Conservation (phyloP, 257 asterid species). For the Scutellaria minor region DNA sequence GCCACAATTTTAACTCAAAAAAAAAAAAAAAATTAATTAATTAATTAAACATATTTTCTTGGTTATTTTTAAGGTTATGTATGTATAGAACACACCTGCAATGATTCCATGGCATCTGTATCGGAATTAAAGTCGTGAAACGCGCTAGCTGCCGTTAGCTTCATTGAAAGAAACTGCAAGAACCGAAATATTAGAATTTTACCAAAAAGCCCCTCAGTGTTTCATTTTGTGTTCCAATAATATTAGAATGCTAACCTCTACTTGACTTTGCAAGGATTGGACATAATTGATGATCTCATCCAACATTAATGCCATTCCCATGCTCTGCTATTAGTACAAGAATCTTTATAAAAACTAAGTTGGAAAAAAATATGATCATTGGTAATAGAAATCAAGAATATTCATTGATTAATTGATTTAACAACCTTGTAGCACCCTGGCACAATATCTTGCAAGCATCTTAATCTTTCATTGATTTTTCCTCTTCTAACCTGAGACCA, state of each 20-base stretch:
- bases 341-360: no score
- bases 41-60: no score
- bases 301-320: slow-evolving; percentile 98
- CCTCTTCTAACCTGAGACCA: slow-evolving; percentile 80
- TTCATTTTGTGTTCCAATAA: neutral
- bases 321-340: slow-evolving; percentile 52
- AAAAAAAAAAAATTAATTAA: neutral
- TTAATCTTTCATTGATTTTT: slow-evolving; percentile 77
- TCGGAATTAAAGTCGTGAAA: slow-evolving; percentile 65
- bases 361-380: no score
- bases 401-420: neutral
- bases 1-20: neutral
- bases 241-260: slow-evolving; percentile 57
- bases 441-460: slow-evolving; percentile 87
- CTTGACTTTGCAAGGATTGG: slow-evolving; percentile 89
- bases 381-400: no score
- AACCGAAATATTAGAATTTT: neutral
- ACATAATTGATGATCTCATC: slow-evolving; percentile 91
- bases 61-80: no score
- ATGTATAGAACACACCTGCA: slow-evolving; percentile 49
- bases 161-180: slow-evolving; percentile 83
- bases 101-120: slow-evolving; percentile 48
- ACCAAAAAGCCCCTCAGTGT: neutral
- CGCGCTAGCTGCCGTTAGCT: slow-evolving; percentile 83
- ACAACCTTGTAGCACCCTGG: slow-evolving; percentile 94